Base-by-base conservation (phyloP, 805 yeast genomes). In the Grigorovia jiainica region DNA sequence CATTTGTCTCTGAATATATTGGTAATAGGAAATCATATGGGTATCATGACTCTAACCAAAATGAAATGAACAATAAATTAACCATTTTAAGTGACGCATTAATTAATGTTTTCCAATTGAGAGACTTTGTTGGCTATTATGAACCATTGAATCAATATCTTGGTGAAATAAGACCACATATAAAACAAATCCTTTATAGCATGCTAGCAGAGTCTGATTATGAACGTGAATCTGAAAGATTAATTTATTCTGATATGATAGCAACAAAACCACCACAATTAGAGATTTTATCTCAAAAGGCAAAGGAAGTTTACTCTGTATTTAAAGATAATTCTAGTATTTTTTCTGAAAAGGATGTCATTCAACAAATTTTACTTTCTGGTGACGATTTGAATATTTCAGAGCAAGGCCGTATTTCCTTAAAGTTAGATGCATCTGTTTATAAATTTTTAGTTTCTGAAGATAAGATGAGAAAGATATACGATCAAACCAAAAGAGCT, bases 401-500 rank as follows among this genome's bases (percentile, higher is more conserved):
- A 52, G 35, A 43, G n/a, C 39, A 44, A 25, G 57, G 54, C 4
- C 47, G 61, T 30, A 38, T 53, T 3, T 41, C 78, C 3, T 64
- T 85, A 40, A 75, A 71, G 41, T 65, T 85, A 47, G 79, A 80
- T 55, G 77, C 82, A 1, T 65, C 73, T 19, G 72, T 67, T 41
- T 70, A 73, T 41, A 68, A 59, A 36, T 49, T 67, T 54, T 49
- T 63, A 8, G 68, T 68, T 13, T 65, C 67, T 5, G 85, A 82
- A 40, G 72, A 78, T 1, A 79, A 78, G 53, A 61, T 72, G 31
- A 73, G 73, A 40, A 66, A 82, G 5, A 62, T 85, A 24, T 66
- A 81, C 52, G 72, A 86, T 41, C 87, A 86, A 54, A 87, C 83
- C 0, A 90, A 90, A 58, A 68, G 95, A 47, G 82, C 87, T 50